A percentile compares a stretch with the other conserved stretches of the same genome.
phyloP scores from a whole-genome alignment of 1,139 yeast species.

The Saccharomyces hybrid region DNA sequence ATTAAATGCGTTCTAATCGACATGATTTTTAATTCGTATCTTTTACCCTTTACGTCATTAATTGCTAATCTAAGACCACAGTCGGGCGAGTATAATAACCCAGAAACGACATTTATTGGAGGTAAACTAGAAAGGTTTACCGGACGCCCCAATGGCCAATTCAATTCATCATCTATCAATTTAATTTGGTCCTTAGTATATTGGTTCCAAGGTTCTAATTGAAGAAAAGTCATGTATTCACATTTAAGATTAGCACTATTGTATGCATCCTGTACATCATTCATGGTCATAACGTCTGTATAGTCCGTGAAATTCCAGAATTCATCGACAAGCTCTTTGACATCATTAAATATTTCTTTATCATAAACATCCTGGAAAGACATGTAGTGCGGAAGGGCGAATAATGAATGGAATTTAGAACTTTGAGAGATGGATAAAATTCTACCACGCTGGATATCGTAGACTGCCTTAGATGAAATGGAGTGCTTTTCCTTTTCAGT shows the following conservation, averaged over 20 bases:
- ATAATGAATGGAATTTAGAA: slow-evolving; percentile 62
- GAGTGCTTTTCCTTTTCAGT: slow-evolving; percentile 42
- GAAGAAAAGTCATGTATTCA: slow-evolving; percentile 64
- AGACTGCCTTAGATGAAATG: slow-evolving; percentile 54
- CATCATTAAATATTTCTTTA: slow-evolving; percentile 37
- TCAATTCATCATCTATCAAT: slow-evolving; percentile 63
- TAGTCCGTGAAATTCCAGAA: slow-evolving; percentile 33
- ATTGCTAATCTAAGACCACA: slow-evolving; percentile 57
- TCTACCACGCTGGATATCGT: slow-evolving; percentile 64
- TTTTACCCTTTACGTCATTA: slow-evolving; percentile 46
- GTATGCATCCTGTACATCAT: slow-evolving; percentile 33
- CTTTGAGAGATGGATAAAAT: slow-evolving; percentile 56
- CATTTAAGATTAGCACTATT: slow-evolving; percentile 43
- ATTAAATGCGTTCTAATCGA: slow-evolving; percentile 41
- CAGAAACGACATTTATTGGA: slow-evolving; percentile 42
- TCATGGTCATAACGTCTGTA: slow-evolving; percentile 33
- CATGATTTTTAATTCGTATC: slow-evolving; percentile 42
- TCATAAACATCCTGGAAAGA: slow-evolving; percentile 32
- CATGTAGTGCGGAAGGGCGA: slow-evolving; percentile 34
- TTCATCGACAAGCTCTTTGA: slow-evolving; percentile 30
- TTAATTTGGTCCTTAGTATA: slow-evolving; percentile 43
- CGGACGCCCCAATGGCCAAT: slow-evolving; percentile 70
- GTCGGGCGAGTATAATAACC: slow-evolving; percentile 76
- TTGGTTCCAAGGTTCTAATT: slow-evolving; percentile 52
- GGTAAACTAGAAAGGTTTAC: slow-evolving; percentile 48